Conservation (phyloP, 192 early-diverging fungal genomes). For the Coemansia sp. region DNA sequence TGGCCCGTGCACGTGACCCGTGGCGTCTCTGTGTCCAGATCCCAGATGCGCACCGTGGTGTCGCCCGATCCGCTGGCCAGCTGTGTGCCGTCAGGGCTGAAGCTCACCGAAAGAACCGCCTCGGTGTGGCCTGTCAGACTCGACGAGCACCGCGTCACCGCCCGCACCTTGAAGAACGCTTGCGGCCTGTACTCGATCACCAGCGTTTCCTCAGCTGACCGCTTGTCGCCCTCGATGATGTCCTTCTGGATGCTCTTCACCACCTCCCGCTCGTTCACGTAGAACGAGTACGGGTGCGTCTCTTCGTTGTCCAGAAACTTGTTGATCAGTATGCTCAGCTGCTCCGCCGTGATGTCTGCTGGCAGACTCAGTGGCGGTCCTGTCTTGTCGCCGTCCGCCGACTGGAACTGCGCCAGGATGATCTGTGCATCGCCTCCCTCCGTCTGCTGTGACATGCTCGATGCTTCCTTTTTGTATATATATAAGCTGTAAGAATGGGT, state of each 20-base stretch:
- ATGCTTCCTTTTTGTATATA: not conserved
- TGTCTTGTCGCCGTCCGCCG: conserved; percentile 69
- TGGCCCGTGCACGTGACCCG: conserved; percentile 80
- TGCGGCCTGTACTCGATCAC: conserved; percentile 92
- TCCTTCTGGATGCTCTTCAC: conserved; percentile 70
- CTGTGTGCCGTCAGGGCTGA: conserved; percentile 86
- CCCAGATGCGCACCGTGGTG: conserved; percentile 94
- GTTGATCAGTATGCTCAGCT: conserved; percentile 86
- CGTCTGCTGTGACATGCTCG: conserved; percentile 1
- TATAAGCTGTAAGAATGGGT: not conserved
- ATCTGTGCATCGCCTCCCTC: conserved; percentile 3
- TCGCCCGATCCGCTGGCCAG: conserved; percentile 96
- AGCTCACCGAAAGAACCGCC: conserved; percentile 84
- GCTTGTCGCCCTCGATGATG: conserved; percentile 70
- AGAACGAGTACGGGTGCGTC: conserved; percentile 90
- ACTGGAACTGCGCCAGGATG: conserved; percentile 68
- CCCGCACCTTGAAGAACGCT: conserved; percentile 90
- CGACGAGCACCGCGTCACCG: conserved; percentile 89
- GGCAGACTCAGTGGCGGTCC: conserved; percentile 91
- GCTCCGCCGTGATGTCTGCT: conserved; percentile 77
- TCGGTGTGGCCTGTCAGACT: conserved; percentile 89
- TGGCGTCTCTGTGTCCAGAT: conserved; percentile 95
- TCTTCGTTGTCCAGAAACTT: conserved; percentile 80
- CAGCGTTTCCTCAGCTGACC: conserved; percentile 87
- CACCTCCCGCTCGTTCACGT: conserved; percentile 84